Evolutionary conservation across 805 yeast genomes (phyloP).

Genomic region (Wickerhamiella sorbophila): DNA sequence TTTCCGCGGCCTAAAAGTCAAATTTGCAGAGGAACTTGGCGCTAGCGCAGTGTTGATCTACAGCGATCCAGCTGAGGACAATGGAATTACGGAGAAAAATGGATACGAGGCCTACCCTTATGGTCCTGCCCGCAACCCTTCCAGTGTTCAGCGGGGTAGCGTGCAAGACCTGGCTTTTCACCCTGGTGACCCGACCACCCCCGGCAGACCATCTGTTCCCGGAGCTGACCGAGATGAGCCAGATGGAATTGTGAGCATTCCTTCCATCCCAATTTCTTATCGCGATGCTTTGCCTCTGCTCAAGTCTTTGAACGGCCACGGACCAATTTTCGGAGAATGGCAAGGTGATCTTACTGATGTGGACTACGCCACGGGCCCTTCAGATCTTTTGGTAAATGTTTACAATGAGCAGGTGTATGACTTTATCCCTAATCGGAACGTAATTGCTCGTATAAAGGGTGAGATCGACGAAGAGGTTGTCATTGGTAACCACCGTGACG

Average conservation of each 20-base stretch:
- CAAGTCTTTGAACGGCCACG: slow-evolving; percentile 42
- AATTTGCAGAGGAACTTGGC: slow-evolving; percentile 60
- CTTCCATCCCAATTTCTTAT: slow-evolving; percentile 55
- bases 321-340: slow-evolving; percentile 31
- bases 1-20: slow-evolving; percentile 62
- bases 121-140: slow-evolving; percentile 68
- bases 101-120: slow-evolving; percentile 56
- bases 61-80: slow-evolving; percentile 53
- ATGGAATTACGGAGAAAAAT: slow-evolving; percentile 33
- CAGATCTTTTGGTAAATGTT: slow-evolving; percentile 34
- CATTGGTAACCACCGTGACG: slow-evolving; percentile 66
- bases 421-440: slow-evolving; percentile 47
- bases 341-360: slow-evolving; percentile 32
- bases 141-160: slow-evolving; percentile 64
- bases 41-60: slow-evolving; percentile 53
- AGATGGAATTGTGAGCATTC: slow-evolving; percentile 44
- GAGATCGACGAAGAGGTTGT: slow-evolving; percentile 40
- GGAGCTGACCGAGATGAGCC: slow-evolving; percentile 37
- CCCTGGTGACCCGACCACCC: slow-evolving; percentile 74
- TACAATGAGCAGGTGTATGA: slow-evolving; percentile 48
- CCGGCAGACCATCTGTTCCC: slow-evolving; percentile 46
- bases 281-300: slow-evolving; percentile 51
- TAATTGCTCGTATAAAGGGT: slow-evolving; percentile 49
- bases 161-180: slow-evolving; percentile 44
- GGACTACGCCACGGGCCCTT: slow-evolving; percentile 42